Conservation (phyloP, 768 basidiomycete genomes). For the Hericium erinaceus region DNA sequence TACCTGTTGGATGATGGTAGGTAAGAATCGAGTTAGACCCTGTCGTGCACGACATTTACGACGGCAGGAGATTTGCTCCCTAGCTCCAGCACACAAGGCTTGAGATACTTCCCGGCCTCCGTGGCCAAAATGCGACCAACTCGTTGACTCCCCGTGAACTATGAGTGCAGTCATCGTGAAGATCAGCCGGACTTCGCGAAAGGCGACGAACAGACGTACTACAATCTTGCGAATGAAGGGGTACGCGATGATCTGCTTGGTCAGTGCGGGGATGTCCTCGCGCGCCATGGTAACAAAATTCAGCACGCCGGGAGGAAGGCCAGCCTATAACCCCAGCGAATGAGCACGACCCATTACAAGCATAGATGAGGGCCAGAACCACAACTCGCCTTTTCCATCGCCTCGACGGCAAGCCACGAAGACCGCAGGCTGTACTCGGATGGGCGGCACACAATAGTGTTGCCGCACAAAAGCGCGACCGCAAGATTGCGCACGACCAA, state of each 20-base stretch:
- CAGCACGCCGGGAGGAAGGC: conserved; percentile 50
- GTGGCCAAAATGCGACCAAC: conserved; percentile 44
- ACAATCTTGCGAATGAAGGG: conserved; percentile 44
- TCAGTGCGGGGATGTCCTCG: conserved; percentile 33
- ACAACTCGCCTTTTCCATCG: not conserved
- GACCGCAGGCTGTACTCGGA: conserved; percentile 42
- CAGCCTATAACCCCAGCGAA: conserved; percentile 28
- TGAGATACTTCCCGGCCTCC: conserved; percentile 47
- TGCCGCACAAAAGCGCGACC: conserved; percentile 43
- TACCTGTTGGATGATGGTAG: conserved; percentile 24
- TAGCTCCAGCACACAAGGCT: conserved; percentile 46
- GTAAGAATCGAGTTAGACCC: not conserved
- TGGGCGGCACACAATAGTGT: conserved; percentile 44
- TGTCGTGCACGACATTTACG: conserved; percentile 22
- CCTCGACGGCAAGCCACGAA: conserved; percentile 26
- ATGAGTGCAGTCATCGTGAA: not conserved
- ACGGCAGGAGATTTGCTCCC: conserved; percentile 49
- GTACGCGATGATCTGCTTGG: conserved; percentile 46
- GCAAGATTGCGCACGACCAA: conserved; percentile 38
- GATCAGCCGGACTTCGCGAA: not conserved
- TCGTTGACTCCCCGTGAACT: conserved; percentile 51
- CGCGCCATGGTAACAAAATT: conserved; percentile 43
- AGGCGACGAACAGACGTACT: conserved; percentile 20
- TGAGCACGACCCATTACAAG: not conserved
- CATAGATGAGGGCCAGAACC: not conserved